Percentiles rank a stretch among this genome's conserved stretches.
Evolutionary conservation across 108 stramenopile species (phyloP).

Genomic region (Nitzschia palea): DNA sequence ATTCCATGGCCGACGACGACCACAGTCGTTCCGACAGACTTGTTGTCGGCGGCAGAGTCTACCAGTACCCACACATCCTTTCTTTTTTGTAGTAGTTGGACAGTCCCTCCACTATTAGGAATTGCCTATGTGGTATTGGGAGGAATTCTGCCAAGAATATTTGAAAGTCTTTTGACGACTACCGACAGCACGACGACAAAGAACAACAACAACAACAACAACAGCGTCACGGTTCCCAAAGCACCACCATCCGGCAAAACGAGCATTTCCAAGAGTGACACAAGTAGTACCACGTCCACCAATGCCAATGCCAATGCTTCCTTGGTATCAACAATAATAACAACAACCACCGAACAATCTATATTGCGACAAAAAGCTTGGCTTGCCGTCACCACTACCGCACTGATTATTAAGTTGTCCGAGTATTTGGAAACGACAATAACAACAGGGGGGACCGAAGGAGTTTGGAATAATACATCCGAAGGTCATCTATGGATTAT

Average conservation of each 20-base stretch:
- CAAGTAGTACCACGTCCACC: background rate
- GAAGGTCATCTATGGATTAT: conserved; percentile 47
- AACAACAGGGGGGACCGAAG: background rate
- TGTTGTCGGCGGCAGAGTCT: background rate
- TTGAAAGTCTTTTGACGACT: conserved; percentile 9
- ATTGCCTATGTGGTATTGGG: conserved; percentile 80
- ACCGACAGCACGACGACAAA: background rate
- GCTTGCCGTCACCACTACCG: conserved; percentile 68
- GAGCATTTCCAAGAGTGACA: background rate
- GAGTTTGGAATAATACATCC: background rate
- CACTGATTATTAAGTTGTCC: conserved; percentile 79
- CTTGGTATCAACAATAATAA: too few relatives aligned
- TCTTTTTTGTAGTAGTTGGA: conserved; percentile 69
- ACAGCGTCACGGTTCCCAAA: background rate
- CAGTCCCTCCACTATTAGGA: conserved; percentile 77
- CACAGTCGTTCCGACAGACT: background rate
- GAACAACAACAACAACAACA: conserved; percentile 1
- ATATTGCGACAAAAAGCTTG: conserved; percentile 46
- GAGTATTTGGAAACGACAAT: conserved; percentile 55
- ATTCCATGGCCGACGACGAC: conserved; percentile 19
- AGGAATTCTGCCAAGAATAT: conserved; percentile 63
- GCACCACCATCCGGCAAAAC: background rate
- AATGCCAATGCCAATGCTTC: too few relatives aligned
- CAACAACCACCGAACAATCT: background rate
- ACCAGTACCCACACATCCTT: conserved; percentile 1